Conservation (phyloP, 2,329 filamentous ascomycete species). For the Aspergillus clavatus region DNA sequence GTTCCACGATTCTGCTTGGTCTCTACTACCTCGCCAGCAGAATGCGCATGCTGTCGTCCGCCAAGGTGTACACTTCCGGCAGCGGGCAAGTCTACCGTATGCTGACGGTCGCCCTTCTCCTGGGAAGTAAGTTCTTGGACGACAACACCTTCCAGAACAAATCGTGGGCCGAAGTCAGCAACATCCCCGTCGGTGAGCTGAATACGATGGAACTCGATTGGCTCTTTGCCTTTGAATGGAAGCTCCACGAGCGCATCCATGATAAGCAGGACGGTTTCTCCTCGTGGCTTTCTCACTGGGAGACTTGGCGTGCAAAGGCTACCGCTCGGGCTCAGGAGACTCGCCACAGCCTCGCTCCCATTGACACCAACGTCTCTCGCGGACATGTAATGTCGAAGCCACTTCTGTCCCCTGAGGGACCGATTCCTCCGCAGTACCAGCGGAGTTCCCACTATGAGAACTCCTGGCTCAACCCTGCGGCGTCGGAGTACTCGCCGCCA, state of each 20-base stretch:
- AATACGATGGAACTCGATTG: slow-evolving; percentile 85
- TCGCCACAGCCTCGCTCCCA: slow-evolving; percentile 52
- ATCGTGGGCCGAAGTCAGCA: slow-evolving; percentile 93
- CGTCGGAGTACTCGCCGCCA: slow-evolving; percentile 49
- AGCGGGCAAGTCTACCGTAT: slow-evolving; percentile 78
- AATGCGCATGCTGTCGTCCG: slow-evolving; percentile 66
- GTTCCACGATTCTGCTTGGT: slow-evolving; percentile 83
- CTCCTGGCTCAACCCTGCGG: slow-evolving; percentile 47
- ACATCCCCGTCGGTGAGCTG: slow-evolving; percentile 76
- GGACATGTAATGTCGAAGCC: slow-evolving; percentile 48
- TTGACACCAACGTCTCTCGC: slow-evolving; percentile 61
- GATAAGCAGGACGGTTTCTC: slow-evolving; percentile 65
- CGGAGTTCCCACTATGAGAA: slow-evolving; percentile 44
- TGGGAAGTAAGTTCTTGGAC: slow-evolving; percentile 93
- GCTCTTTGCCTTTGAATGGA: slow-evolving; percentile 76
- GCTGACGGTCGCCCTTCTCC: slow-evolving; percentile 75
- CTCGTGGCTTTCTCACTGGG: slow-evolving; percentile 63
- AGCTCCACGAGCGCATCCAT: slow-evolving; percentile 79
- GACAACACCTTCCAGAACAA: slow-evolving; percentile 98
- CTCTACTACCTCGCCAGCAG: slow-evolving; percentile 84
- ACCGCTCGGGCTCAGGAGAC: slow-evolving; percentile 43
- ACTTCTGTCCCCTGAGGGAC: slow-evolving; percentile 44
- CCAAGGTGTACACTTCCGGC: slow-evolving; percentile 51
- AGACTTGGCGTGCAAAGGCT: slow-evolving; percentile 55
- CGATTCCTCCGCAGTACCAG: slow-evolving; percentile 49